Evolutionary conservation across 2,329 filamentous ascomycete species (phyloP), one percentile per base, ranked within the genome.

Genomic region (Colletotrichum sidae): DNA sequence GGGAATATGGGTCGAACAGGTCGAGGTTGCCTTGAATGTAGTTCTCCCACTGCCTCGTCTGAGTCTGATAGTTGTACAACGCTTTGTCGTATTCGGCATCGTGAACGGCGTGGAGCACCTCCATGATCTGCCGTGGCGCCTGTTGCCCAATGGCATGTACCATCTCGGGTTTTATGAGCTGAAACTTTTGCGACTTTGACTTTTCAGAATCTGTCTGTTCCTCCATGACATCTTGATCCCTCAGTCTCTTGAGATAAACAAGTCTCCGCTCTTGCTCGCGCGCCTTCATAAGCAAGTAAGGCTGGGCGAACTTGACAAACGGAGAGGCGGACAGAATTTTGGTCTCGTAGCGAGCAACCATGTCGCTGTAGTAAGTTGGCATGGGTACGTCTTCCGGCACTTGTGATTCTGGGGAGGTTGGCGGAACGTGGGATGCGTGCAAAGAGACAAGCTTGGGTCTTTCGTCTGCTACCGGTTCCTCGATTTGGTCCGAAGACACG

Each of bases 71-170:
- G 71, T 94, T 94, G 78, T 97, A 93, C 39, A 96, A 80, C 2
- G 95, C 94, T 77, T 96, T 97, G 75, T 99, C 94, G 72, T 98
- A 97, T 76, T 99, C 96, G 2, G 94, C 94, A 74, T 97, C 93
- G 76, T 98, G 94, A 11, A 97, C 94, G 25, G 96, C 96, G 75
- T 96, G 94, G 7, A 99, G 81, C 53, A 98, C 93, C 72, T 98
- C 95, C 80, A 94, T 94, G 38, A 97, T 92, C 73, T 97, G 93
- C 49, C 89, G 88, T 0, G 94, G 92, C 4, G 93, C 92, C 70
- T 90, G 90, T 57, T 92, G 90, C 1, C 93, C 89, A 50, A 93
- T 89, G 63, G 91, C 87, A 71, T 97, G 93, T 0, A 99, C 92
- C 94, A 98, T 98, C 71, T 97, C 93, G 1, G 96, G 95, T 67